These are phyloP conservation scores for Quercus glauca DNA, from an alignment of 306 rosid species.

Conservation along the genomic window DNA sequence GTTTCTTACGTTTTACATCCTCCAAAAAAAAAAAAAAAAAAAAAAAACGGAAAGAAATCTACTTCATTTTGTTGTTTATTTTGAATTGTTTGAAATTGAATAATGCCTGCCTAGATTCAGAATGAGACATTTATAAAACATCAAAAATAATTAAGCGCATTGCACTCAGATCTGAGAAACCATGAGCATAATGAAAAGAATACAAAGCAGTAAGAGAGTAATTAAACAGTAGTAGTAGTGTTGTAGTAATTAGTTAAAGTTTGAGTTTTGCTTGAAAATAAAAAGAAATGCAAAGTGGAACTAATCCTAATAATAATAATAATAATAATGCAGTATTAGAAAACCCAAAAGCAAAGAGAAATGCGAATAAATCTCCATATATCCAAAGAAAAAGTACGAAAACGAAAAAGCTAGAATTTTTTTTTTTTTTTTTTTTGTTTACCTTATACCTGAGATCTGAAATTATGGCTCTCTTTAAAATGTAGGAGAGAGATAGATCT, in stretches of 20 bases:
- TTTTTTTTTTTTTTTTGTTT: neutral
- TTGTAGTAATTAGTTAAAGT: neutral
- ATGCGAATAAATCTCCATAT: conserved; percentile 2
- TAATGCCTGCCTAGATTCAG: neutral
- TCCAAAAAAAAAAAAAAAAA: neutral
- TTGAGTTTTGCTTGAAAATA: neutral
- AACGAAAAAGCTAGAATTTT: neutral
- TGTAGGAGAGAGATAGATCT: neutral
- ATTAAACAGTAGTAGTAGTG: neutral
- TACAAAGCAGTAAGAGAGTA: neutral
- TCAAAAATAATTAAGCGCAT: conserved; percentile 5
- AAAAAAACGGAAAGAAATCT: too few relatives aligned
- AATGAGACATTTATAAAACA: conserved; percentile 18
- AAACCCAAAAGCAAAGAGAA: neutral
- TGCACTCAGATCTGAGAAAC: conserved; percentile 41
- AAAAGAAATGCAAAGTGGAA: neutral
- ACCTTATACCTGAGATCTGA: conserved; percentile 45
- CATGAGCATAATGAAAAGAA: neutral
- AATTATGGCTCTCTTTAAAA: conserved; percentile 8
- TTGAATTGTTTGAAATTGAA: too few relatives aligned
- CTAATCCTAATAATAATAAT: too few relatives aligned
- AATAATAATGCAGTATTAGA: neutral
- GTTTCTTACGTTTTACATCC: neutral
- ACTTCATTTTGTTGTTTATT: too few relatives aligned
- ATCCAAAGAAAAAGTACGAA: neutral